Base-by-base conservation (phyloP, 2,329 filamentous ascomycete genomes). In the Xylariales sp. region DNA sequence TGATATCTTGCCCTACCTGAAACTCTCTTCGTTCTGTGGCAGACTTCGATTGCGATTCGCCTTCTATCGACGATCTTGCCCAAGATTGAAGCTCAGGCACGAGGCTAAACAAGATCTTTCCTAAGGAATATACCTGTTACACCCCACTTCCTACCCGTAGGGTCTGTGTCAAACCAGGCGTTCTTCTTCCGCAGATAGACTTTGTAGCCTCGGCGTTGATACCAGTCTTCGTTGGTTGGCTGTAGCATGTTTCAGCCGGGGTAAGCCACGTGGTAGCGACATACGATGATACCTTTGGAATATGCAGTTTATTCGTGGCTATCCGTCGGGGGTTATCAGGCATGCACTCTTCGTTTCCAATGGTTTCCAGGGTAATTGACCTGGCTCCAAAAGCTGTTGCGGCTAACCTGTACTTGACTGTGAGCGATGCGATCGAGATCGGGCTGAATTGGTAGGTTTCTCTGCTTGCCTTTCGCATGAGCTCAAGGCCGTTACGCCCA, bases 181-280 rank as follows among this genome's bases (percentile, higher is more conserved):
- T 41, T 24, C 15, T 46, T 25, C 22, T 49, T 46, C 5, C 25
- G 11, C 2, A 2, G n/a, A 27, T 56, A 56, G 3, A 50, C 5
- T 4, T 31, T 39, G 34, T 56, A 57, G 5, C 53, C 54, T n/a
- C 50, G 46, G 14, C 47, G 44, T 14, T 39, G 21, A 29, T 56
- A 57, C 54, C 54, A 57, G 28, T 55, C 54, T 24, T 57, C 47
- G 18, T 48, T 47, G 2, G 52, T 51, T 5, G 53, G 14, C 53
- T 55, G 4, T 16, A 3, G 10, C 15, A 25, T 31, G 47, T 12
- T 46, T 40, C 19, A 9, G 27, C 19, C 45, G 12, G 18, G 3
- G 14, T 28, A 12, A 27, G 11, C 28, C 5, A 16, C 31, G 25
- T 4, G 25, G 15, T 14, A 3, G 10, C 10, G 14, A 16, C 14